These are phyloP conservation scores for Arthroderma uncinatum DNA, from an alignment of 2,329 filamentous ascomycete genomes.

Conservation along the genomic window DNA sequence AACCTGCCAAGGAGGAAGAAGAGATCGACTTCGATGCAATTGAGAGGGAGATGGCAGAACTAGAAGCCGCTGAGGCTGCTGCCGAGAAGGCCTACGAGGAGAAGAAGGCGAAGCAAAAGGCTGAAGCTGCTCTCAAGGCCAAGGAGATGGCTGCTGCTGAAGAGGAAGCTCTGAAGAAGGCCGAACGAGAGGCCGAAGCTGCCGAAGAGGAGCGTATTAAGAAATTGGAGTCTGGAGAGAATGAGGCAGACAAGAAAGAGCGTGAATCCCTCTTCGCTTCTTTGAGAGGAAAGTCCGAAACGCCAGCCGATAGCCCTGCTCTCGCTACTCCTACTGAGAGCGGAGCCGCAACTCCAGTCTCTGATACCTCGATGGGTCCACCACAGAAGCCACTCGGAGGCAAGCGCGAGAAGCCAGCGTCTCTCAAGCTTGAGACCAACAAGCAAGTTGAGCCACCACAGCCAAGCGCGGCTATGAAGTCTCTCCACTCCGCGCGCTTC, in stretches of 20 bases:
- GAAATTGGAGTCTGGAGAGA: constrained; percentile 29
- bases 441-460: constrained; percentile 83
- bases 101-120: constrained; percentile 68
- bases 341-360: constrained; percentile 36
- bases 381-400: constrained; percentile 45
- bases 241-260: constrained; percentile 29
- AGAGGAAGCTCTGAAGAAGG: constrained; percentile 39
- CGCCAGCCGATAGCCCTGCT: constrained; percentile 25
- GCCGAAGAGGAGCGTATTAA: constrained; percentile 34
- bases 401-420: constrained; percentile 67
- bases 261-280: constrained; percentile 31
- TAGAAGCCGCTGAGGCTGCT: constrained; percentile 37
- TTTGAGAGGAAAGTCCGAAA: constrained; percentile 31
- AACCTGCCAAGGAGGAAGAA: constrained; percentile 27
- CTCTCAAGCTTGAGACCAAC: constrained; percentile 77
- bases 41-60: constrained; percentile 37
- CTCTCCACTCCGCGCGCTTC: constrained; percentile 83
- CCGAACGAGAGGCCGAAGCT: constrained; percentile 40
- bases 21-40: constrained; percentile 35
- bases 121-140: constrained; percentile 36
- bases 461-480: constrained; percentile 85
- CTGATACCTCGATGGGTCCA: constrained; percentile 37
- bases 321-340: constrained; percentile 33
- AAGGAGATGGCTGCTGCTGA: constrained; percentile 36
- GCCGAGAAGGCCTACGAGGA: constrained; percentile 45